These are phyloP conservation scores for Ailanthus altissimus DNA, from an alignment of 345 rosid species.

Conservation along the genomic window DNA sequence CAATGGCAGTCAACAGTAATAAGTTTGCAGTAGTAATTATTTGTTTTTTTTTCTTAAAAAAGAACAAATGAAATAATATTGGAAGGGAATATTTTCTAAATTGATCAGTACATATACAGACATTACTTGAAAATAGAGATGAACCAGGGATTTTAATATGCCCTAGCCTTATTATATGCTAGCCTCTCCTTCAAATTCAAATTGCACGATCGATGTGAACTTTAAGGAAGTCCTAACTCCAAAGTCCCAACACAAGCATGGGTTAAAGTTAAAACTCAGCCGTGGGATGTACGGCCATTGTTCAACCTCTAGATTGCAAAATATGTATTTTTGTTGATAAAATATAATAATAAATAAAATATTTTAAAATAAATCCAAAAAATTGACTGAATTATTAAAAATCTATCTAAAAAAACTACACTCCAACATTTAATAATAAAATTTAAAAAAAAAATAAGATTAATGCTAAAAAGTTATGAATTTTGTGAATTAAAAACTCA, in stretches of 20 bases:
- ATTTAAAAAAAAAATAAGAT: too few relatives aligned
- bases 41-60: too few relatives aligned
- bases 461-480: too few relatives aligned
- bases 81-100: neutral
- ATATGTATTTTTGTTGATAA: too few relatives aligned
- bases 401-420: too few relatives aligned
- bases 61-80: neutral
- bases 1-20: neutral
- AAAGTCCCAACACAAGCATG: neutral
- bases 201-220: neutral
- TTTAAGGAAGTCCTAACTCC: neutral
- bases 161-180: neutral
- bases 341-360: too few relatives aligned
- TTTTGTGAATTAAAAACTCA: too few relatives aligned
- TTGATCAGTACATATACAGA: neutral
- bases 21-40: too few relatives aligned
- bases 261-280: neutral
- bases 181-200: neutral
- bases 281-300: neutral
- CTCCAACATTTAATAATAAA: too few relatives aligned
- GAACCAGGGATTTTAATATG: neutral
- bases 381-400: too few relatives aligned
- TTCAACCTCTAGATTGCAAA: too few relatives aligned
- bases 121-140: neutral
- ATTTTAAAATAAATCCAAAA: too few relatives aligned